Percentiles rank a stretch among this genome's conserved stretches.
Conservation (phyloP, 768 basidiomycete species). For the Podaxis sp. region DNA sequence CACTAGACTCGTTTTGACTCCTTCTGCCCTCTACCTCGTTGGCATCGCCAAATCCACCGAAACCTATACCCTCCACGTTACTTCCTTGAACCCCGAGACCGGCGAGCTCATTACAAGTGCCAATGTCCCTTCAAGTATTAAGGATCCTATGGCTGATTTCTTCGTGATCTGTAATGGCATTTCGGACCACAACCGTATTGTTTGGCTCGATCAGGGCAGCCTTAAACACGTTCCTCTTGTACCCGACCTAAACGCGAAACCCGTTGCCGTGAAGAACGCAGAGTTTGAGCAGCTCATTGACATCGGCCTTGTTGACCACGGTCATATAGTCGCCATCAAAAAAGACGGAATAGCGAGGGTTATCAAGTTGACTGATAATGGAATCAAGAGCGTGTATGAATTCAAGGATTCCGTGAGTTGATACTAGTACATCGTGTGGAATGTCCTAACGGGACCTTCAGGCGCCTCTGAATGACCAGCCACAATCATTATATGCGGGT, state of each 20-base stretch:
- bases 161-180: slow-evolving; percentile 25
- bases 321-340: slow-evolving; percentile 60
- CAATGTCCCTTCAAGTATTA: slow-evolving; percentile 53
- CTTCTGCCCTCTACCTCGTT: slow-evolving; percentile 54
- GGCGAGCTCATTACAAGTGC: slow-evolving; percentile 50
- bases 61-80: slow-evolving; percentile 67
- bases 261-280: slow-evolving; percentile 38
- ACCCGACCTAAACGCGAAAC: slow-evolving; percentile 50
- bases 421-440: background rate
- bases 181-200: slow-evolving; percentile 32
- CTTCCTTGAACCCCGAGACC: slow-evolving; percentile 53
- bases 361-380: slow-evolving; percentile 47
- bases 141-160: slow-evolving; percentile 32
- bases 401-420: slow-evolving; percentile 55
- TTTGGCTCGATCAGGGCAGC: slow-evolving; percentile 54
- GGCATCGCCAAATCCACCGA: slow-evolving; percentile 50
- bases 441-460: slow-evolving; percentile 21
- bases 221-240: slow-evolving; percentile 52
- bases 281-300: slow-evolving; percentile 58
- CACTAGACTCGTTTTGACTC: slow-evolving; percentile 57
- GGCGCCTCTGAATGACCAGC: slow-evolving; percentile 40
- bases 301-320: slow-evolving; percentile 54
- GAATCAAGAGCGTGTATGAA: slow-evolving; percentile 45
- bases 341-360: slow-evolving; percentile 58
- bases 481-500: slow-evolving; percentile 59